Percentiles rank a stretch among this genome's conserved stretches.
These are phyloP conservation scores for Fusarium neocosmosporiellum DNA, from an alignment of 2,329 filamentous ascomycete genomes.

Conservation along the genomic window DNA sequence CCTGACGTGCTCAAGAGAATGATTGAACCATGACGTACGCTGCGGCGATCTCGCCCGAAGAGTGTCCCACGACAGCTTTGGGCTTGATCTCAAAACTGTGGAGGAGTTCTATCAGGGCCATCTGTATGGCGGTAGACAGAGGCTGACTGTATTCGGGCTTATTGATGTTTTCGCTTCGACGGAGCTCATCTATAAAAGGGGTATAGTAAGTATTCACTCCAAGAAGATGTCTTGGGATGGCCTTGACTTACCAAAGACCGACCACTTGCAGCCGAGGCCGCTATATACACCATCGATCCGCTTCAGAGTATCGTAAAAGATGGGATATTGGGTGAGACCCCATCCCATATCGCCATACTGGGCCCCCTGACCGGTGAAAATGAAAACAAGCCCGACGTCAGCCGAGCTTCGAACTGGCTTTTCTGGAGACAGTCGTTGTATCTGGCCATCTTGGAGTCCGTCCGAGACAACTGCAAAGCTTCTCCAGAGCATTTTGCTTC, in stretches of 20 bases:
- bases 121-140: constrained; percentile 56
- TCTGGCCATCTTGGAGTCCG: background rate
- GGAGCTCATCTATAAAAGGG: background rate
- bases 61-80: constrained; percentile 55
- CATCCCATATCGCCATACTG: constrained; percentile 48
- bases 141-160: constrained; percentile 55
- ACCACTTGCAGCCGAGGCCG: background rate
- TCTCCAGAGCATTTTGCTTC: constrained; percentile 40
- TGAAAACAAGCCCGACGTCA: constrained; percentile 18
- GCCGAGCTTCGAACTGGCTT: constrained; percentile 1
- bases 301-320: constrained; percentile 18
- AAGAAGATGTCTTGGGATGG: background rate
- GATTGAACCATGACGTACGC: constrained; percentile 54
- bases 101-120: constrained; percentile 57
- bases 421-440: rapidly evolving
- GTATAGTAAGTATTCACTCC: background rate
- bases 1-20: background rate
- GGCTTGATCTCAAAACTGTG: constrained; percentile 52
- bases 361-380: constrained; percentile 51
- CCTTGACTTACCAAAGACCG: background rate
- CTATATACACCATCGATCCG: constrained; percentile 2
- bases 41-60: constrained; percentile 59
- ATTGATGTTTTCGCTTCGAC: constrained; percentile 35
- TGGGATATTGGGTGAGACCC: constrained; percentile 30
- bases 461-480: background rate